These are phyloP conservation scores for Aspergillus nidulans DNA, from an alignment of 495 filamentous ascomycete species.

Conservation along the genomic window DNA sequence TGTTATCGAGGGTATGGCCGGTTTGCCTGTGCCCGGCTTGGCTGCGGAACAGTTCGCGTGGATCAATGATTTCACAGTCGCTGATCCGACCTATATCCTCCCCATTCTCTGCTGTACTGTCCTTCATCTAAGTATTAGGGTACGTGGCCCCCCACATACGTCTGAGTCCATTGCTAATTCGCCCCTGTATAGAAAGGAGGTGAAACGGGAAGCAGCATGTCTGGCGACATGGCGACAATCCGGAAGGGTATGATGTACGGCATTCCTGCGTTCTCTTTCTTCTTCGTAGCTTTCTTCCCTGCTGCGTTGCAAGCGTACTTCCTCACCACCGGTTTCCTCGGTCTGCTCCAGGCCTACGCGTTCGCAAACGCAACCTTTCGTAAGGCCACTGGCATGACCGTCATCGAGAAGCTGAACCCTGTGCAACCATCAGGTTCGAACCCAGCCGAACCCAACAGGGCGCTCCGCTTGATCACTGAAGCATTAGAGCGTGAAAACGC, in stretches of 20 bases:
- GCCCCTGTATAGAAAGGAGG: constrained; percentile 48
- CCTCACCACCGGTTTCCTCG: constrained; percentile 49
- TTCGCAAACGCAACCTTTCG: constrained; percentile 37
- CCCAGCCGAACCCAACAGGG: constrained; percentile 1
- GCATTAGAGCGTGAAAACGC: constrained; percentile 12
- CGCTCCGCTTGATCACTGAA: constrained; percentile 24
- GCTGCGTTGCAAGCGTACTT: constrained; percentile 72
- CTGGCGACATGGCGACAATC: constrained; percentile 17
- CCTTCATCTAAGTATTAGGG: constrained; percentile 54
- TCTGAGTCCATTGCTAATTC: not conserved
- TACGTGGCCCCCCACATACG: constrained; percentile 28
- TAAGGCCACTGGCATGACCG: constrained; percentile 20
- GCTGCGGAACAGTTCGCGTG: constrained; percentile 65
- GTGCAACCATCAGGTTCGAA: not conserved
- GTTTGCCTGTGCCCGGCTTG: constrained; percentile 74
- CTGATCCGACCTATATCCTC: constrained; percentile 74
- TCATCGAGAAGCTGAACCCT: constrained; percentile 2
- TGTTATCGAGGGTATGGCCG: constrained; percentile 66
- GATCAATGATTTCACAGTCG: constrained; percentile 72
- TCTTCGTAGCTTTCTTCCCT: constrained; percentile 62
- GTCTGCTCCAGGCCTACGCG: constrained; percentile 52
- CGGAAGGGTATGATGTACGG: constrained; percentile 49
- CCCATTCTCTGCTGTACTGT: constrained; percentile 50
- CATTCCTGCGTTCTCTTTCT: constrained; percentile 57
- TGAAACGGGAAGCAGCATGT: constrained; percentile 38